These are phyloP conservation scores for Dendrobium catenatum DNA, from an alignment of 106 monocot genomes.

Conservation along the genomic window DNA sequence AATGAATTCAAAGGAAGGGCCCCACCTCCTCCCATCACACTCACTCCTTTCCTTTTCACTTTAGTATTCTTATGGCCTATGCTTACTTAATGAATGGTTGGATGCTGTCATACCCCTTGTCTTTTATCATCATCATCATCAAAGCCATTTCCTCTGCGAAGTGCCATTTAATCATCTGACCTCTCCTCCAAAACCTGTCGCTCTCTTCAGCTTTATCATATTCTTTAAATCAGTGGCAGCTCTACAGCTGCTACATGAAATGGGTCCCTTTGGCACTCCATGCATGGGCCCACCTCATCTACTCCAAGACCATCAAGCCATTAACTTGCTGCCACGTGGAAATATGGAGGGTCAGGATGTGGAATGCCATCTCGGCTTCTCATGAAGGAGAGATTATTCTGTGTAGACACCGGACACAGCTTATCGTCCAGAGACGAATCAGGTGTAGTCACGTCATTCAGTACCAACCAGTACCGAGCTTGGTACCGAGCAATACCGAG, in stretches of 20 bases:
- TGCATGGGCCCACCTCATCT: not conserved
- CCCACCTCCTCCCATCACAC: not conserved
- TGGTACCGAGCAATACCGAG: no score
- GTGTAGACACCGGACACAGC: no score
- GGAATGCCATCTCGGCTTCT: not conserved
- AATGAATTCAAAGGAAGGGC: not conserved
- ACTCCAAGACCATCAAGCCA: not conserved
- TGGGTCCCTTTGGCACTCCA: not conserved
- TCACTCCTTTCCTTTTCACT: not conserved
- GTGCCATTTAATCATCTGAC: conserved; percentile 3
- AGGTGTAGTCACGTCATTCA: no score
- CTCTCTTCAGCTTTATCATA: not conserved
- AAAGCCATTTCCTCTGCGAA: not conserved
- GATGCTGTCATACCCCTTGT: not conserved
- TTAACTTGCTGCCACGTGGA: not conserved
- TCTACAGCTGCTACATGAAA: not conserved
- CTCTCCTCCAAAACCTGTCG: not conserved
- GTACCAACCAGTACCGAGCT: no score
- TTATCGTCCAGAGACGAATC: no score
- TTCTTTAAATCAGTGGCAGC: not conserved
- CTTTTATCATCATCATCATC: not conserved
- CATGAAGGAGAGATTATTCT: not conserved
- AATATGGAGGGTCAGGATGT: not conserved
- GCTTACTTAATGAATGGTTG: not conserved
- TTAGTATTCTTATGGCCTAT: not conserved